These are phyloP conservation scores for Trichosporon faecale DNA, from an alignment of 1,284 basidiomycete species.

Conservation along the genomic window DNA sequence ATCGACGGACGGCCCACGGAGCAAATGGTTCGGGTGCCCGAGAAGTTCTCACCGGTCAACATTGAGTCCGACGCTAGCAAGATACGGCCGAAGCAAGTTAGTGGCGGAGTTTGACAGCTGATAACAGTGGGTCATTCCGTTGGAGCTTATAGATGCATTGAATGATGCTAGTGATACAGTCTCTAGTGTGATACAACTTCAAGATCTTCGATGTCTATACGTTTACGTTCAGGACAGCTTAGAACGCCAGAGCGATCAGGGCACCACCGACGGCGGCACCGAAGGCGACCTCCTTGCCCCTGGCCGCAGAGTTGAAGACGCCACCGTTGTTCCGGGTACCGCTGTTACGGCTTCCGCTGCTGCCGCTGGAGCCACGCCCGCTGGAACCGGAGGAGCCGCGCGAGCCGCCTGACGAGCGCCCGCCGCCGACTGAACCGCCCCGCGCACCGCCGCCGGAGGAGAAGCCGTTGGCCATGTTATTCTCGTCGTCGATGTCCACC, in stretches of 20 bases:
- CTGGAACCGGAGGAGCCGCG: not conserved
- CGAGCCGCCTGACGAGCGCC: not conserved
- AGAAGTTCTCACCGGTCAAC: too few relatives aligned
- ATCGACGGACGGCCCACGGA: too few relatives aligned
- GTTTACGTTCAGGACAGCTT: not conserved
- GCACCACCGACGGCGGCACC: not conserved
- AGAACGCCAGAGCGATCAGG: not conserved
- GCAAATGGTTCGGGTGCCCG: too few relatives aligned
- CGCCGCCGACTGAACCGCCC: not conserved
- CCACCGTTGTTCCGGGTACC: not conserved
- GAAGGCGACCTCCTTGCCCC: not conserved
- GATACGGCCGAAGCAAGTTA: too few relatives aligned
- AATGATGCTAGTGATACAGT: not conserved
- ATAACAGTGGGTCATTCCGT: too few relatives aligned
- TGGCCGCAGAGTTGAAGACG: not conserved
- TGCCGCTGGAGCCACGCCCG: not conserved
- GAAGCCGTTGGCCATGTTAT: not conserved
- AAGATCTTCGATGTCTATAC: not conserved
- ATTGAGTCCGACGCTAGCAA: too few relatives aligned
- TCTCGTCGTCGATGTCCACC: not conserved
- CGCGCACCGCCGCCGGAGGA: not conserved
- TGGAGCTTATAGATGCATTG: not conserved
- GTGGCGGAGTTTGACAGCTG: too few relatives aligned
- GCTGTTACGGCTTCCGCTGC: not conserved
- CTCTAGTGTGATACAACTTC: not conserved